Evolutionary conservation across 2,329 filamentous ascomycete species (phyloP), one percentile per base, ranked within the genome.

Genomic region (Cryphonectria parasitica): DNA sequence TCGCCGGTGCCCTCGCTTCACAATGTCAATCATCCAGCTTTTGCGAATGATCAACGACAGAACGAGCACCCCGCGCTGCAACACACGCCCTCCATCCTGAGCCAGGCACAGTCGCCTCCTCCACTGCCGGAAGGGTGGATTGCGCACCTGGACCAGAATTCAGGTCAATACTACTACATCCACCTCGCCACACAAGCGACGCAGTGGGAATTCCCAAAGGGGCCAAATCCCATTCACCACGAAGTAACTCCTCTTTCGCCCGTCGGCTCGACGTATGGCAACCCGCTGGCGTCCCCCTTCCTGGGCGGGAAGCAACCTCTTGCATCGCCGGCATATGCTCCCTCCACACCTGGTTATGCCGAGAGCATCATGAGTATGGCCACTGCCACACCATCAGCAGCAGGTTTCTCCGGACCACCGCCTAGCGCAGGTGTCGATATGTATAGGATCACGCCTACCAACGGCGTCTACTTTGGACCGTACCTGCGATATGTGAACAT

Each of bases 201-300:
- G 0, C 96, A 99, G 79, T 99, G 96, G 96, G 96, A 99, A 77
- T 98, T 98, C 75, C 96, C 96, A 39, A 98, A 98, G 82, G 95
- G 95, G 0, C 95, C 95, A 0, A 97, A 94, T 34, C 95, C 95
- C 0, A 86, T 98, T 68, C 92, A 93, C 73, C 88, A 97, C 74
- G 94, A 97, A 71, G 88, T 92, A 19, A 86, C 90, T 22, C 95
- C 95, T 0, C 83, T 98, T 69, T 98, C 95, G 8, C 95, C 95
- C 0, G 91, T 91, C 0, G 89, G 89, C 7, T 93, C 90, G 65
- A 91, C 91, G 0, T 94, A 93, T 75, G 91, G 91, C 71, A 92
- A 94, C 77, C 90, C 91, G 4, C 80, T 94, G 39, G 86, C 83
- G 5, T 94, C 92, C 1, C 92, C 92, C 0, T 87, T 91, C 71